phyloP scores from a whole-genome alignment of 1,139 yeast genomes.

The Suhomyces bribrorum region DNA sequence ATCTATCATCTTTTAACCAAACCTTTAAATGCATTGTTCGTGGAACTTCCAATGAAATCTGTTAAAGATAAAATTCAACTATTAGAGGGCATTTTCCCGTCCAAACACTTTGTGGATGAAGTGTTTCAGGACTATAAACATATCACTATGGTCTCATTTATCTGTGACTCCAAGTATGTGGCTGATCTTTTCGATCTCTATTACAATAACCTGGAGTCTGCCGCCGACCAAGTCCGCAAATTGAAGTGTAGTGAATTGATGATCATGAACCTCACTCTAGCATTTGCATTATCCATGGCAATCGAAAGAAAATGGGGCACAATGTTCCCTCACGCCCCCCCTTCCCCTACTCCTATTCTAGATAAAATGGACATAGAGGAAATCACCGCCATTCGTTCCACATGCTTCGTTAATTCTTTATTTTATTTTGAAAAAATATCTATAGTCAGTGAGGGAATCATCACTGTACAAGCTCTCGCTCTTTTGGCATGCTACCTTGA shows the following conservation, averaged over 20 bases:
- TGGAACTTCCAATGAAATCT: slow-evolving; percentile 5
- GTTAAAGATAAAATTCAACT: slow-evolving; percentile 5
- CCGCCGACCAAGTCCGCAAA: slow-evolving; percentile 1
- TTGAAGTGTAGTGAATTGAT: slow-evolving; percentile 26
- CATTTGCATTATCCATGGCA: slow-evolving; percentile 14
- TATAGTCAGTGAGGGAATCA: slow-evolving; percentile 52
- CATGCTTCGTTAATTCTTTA: slow-evolving; percentile 37
- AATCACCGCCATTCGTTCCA: slow-evolving; percentile 7
- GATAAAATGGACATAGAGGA: slow-evolving; percentile 3
- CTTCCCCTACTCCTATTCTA: slow-evolving; percentile 20
- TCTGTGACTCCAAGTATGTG: slow-evolving; percentile 1
- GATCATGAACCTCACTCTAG: slow-evolving; percentile 32
- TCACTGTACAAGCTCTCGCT: slow-evolving; percentile 51
- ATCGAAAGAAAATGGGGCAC: slow-evolving; percentile 13
- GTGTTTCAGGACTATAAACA: slow-evolving; percentile 5
- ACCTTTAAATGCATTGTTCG: slow-evolving; percentile 6
- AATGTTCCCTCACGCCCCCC: slow-evolving; percentile 21
- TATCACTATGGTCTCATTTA: slow-evolving; percentile 1
- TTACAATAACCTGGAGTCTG: not conserved
- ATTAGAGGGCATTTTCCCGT: slow-evolving; percentile 7
- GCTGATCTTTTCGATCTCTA: not conserved
- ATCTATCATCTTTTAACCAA: slow-evolving; percentile 4
- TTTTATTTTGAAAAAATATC: slow-evolving; percentile 50
- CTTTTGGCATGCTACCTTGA: slow-evolving; percentile 49
- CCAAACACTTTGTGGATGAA: slow-evolving; percentile 2